A percentile compares a stretch with the other conserved stretches of the same genome.
These are phyloP conservation scores for Cytospora piceae DNA, from an alignment of 2,329 filamentous ascomycete species.

Conservation along the genomic window DNA sequence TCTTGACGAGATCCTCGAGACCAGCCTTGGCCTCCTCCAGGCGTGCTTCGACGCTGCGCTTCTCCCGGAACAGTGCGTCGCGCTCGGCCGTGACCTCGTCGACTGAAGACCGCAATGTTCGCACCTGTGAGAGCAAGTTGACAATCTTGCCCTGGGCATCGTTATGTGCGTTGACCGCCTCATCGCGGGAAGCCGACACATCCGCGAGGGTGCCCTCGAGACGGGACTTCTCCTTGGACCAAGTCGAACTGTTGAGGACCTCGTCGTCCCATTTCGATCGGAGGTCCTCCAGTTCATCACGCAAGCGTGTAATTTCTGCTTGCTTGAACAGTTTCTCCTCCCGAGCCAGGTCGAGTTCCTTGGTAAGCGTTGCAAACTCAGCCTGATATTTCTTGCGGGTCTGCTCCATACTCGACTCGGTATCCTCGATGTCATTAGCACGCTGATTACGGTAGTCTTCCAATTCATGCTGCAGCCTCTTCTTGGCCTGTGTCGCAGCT, in stretches of 20 bases:
- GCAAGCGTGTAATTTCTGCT: constrained; percentile 81
- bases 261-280: constrained; percentile 98
- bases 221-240: constrained; percentile 96
- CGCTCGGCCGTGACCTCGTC: constrained; percentile 87
- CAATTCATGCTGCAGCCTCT: constrained; percentile 92
- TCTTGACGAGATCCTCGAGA: constrained; percentile 83
- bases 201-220: constrained; percentile 89
- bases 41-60: constrained; percentile 83
- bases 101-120: constrained; percentile 77
- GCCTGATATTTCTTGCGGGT: constrained; percentile 96
- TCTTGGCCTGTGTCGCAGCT: constrained; percentile 84
- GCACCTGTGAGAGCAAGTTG: constrained; percentile 85
- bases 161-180: constrained; percentile 90
- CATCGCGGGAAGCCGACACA: constrained; percentile 87
- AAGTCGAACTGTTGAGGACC: constrained; percentile 94
- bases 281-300: constrained; percentile 95
- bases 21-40: constrained; percentile 86
- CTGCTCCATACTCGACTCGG: constrained; percentile 93
- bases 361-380: constrained; percentile 85
- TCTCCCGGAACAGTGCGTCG: constrained; percentile 83
- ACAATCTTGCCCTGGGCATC: constrained; percentile 95
- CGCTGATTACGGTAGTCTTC: constrained; percentile 96
- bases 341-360: constrained; percentile 90
- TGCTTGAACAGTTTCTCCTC: constrained; percentile 87
- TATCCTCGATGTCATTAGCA: constrained; percentile 95